A percentile compares a stretch with the other conserved stretches of the same genome.
Evolutionary conservation across 345 rosid genomes (phyloP).

Genomic region (Abelmoschus esculentus): DNA sequence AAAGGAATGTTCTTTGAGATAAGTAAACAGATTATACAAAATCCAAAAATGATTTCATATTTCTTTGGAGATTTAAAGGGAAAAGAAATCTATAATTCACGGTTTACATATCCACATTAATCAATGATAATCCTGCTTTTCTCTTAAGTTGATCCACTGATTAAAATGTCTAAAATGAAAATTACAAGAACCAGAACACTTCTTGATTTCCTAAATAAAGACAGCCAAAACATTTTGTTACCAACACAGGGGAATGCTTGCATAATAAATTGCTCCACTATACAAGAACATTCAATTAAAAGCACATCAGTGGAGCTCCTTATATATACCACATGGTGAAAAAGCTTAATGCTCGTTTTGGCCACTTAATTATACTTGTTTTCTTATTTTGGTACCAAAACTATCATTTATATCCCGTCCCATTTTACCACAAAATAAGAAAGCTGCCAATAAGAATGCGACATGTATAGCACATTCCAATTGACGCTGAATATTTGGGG

Average conservation of each 20-base stretch:
- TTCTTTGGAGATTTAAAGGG: background rate
- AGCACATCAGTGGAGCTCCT: background rate
- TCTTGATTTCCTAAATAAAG: background rate
- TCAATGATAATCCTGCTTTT: background rate
- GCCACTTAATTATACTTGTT: too few species aligned
- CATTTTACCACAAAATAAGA: too few species aligned
- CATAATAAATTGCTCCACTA: too few species aligned
- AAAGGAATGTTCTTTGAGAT: slow-evolving; percentile 6
- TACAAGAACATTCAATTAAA: too few species aligned
- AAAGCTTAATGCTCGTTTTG: background rate
- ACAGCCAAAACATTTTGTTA: background rate
- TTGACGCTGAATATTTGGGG: too few species aligned
- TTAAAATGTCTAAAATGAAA: background rate
- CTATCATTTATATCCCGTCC: too few species aligned
- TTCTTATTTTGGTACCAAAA: too few species aligned
- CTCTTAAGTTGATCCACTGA: background rate
- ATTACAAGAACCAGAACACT: background rate
- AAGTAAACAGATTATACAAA: background rate
- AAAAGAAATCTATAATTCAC: background rate
- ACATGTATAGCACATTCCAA: too few species aligned
- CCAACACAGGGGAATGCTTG: background rate
- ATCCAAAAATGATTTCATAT: background rate
- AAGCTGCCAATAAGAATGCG: too few species aligned
- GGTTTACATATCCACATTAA: background rate
- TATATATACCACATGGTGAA: background rate